Evolutionary conservation across 805 yeast species (phyloP).

Genomic region (Torulaspora microellipsoides): DNA sequence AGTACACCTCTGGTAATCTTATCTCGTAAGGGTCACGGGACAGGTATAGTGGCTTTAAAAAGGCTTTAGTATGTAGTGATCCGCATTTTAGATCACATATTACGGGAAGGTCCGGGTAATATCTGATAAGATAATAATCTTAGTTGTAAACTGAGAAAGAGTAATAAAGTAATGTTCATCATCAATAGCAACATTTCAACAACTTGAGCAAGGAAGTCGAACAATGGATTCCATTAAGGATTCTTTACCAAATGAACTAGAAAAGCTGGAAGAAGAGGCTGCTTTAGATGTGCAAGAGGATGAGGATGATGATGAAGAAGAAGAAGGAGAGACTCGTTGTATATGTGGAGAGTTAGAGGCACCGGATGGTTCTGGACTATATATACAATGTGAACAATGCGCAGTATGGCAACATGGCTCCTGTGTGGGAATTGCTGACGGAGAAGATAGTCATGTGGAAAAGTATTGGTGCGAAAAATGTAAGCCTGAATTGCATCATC

Average conservation of each 20-base stretch:
- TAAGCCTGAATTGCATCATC: slow-evolving; percentile 71
- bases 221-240: too few species aligned
- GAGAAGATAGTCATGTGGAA: slow-evolving; percentile 75
- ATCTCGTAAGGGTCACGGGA: too few species aligned
- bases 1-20: too few species aligned
- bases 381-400: slow-evolving; percentile 84
- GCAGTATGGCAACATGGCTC: slow-evolving; percentile 97
- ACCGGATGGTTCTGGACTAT: slow-evolving; percentile 53
- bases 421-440: slow-evolving; percentile 78
- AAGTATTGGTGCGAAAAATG: slow-evolving; percentile 94
- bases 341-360: slow-evolving; percentile 43
- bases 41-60: too few species aligned
- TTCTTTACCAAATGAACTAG: neutral
- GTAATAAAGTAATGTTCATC: too few species aligned
- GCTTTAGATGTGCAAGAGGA: slow-evolving; percentile 8
- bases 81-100: too few species aligned
- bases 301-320: slow-evolving; percentile 36
- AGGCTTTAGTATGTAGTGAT: too few species aligned
- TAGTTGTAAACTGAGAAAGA: too few species aligned
- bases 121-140: too few species aligned
- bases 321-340: slow-evolving; percentile 44
- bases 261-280: slow-evolving; percentile 4
- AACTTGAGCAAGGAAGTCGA: too few species aligned
- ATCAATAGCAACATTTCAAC: too few species aligned
- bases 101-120: too few species aligned